Evolutionary conservation across 2,329 filamentous ascomycete genomes (phyloP), one percentile per base, ranked within the genome.

Genomic region (Alternaria rosae): DNA sequence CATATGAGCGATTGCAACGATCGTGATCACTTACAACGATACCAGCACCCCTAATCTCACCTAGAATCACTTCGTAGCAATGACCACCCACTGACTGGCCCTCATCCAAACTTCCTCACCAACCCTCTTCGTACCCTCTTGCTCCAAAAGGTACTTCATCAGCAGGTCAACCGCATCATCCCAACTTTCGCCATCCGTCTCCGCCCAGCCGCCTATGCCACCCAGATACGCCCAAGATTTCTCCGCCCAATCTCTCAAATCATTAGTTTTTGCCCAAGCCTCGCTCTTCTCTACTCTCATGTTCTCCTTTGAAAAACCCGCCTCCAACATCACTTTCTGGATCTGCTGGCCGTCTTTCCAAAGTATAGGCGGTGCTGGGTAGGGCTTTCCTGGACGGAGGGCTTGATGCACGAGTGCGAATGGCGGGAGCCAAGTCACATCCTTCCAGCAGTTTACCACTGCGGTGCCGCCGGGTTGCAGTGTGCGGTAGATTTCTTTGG

Each of bases 401-500:
- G 53, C 38, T 32, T 71, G 58, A 35, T 73, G 69, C 35, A 70
- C 69, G 6, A 53, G 44, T 12, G 59, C 63, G 11, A 75, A 62
- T 25, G 73, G 72, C 1, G 66, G 6, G 10, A 76, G 60, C 72
- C 73, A 78, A 0, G 67, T 67, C 3, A 76, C 57, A 17, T 54
- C 26, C n/a, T 72, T 55, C 76, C 75, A 79, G 67, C 73, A 76
- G 23, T 81, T 82, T 4, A 81, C 74, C 1, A 81, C 61, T 2
- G 80, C 81, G 0, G 69, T 67, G 2, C 81, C 80, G 21, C 73
- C 78, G 2, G 76, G 73, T 35, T 73, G 68, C 1, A 82, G 73
- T 0, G 80, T 82, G 35, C 81, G 74, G 57, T 71, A 68, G 26
- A 82, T 75, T 57, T 82, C 79, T 11, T 65, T 71, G 0, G 79